Base-by-base conservation (phyloP, 495 filamentous ascomycete species). In the Tuber umbilicatum region DNA sequence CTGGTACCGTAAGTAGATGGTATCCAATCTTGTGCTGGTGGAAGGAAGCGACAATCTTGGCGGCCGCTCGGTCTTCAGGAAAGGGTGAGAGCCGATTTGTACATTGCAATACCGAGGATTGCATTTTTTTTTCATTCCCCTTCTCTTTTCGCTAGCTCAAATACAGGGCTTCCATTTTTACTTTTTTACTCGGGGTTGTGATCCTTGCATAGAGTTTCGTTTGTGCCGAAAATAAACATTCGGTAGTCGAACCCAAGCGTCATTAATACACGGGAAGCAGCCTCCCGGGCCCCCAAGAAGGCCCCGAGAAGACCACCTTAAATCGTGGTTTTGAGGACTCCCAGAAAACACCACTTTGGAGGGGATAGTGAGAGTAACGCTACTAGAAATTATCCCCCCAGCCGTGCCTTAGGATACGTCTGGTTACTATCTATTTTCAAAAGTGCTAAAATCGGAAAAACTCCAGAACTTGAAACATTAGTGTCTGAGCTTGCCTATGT, bases 1-100 rank as follows among this genome's bases (percentile, higher is more conserved):
- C 83, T 85, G 84, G 84, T 85, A 85, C 76, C 79, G 82, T 70
- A 71, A 82, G 68, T 79, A 74, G 42, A 76, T 67, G 64, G 64
- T 40, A 47, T 68, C 16, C 39, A 38, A 43, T n/a, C 37, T 77
- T 14, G 47, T 70, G 19, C 45, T 45, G 71, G 60, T 55, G 47
- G 39, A 64, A 38, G 47, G 68, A 40, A 50, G 27, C 5, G 39
- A 31, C 35, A 12, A 40, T 16, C n/a, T 37, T 68, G 10, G 41
- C 21, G 37, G 55, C 42, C 50, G 45, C 55, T 64, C 45, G 31
- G 68, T 27, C n/a, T n/a, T n/a, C n/a, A n/a, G n/a, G 35, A 50
- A 37, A n/a, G n/a, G n/a, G 40, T 71, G 16, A 31, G 47, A 43
- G 50, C 50, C 60, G 55, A 55, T 71, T 69, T 78, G 75, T 77